These are phyloP conservation scores for Smittium culicis DNA, from an alignment of 371 early-diverging fungal species.

Conservation along the genomic window DNA sequence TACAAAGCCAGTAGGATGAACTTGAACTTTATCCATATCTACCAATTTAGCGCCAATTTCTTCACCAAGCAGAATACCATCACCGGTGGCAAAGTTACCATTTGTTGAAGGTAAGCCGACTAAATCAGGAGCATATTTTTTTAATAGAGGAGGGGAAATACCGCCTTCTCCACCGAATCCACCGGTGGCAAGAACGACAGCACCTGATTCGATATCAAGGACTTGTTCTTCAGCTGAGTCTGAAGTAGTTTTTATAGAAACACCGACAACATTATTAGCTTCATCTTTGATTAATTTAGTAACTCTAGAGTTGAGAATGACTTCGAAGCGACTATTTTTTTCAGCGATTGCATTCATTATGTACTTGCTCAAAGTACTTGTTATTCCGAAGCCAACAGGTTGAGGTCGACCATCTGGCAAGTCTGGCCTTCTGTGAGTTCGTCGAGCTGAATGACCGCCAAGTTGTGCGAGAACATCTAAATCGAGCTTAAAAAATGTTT, in stretches of 20 bases:
- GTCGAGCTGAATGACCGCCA: conserved; percentile 75
- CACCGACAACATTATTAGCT: conserved; percentile 54
- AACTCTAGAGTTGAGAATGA: conserved; percentile 25
- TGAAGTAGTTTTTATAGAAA: conserved; percentile 52
- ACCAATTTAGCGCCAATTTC: conserved; percentile 70
- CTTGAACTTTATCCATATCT: conserved; percentile 93
- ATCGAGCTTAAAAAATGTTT: conserved; percentile 74
- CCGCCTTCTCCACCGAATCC: conserved; percentile 74
- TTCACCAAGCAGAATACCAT: conserved; percentile 82
- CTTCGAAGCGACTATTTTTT: conserved; percentile 16
- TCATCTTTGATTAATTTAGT: conserved; percentile 36
- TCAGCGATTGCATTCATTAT: conserved; percentile 9
- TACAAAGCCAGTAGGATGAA: conserved; percentile 93
- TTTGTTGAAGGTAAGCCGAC: conserved; percentile 71
- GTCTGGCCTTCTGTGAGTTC: conserved; percentile 69
- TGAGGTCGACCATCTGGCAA: conserved; percentile 38
- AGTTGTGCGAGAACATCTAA: conserved; percentile 76
- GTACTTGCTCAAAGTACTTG: conserved; percentile 32
- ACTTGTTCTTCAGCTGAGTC: conserved; percentile 37
- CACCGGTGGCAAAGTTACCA: conserved; percentile 89
- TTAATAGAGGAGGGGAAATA: conserved; percentile 44
- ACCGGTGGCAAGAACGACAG: conserved; percentile 90
- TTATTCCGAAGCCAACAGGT: conserved; percentile 54
- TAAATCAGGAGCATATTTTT: conserved; percentile 54
- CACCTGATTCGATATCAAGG: conserved; percentile 39